Evolutionary conservation across 2,329 filamentous ascomycete species (phyloP).

Genomic region (Fusarium incarnatum): DNA sequence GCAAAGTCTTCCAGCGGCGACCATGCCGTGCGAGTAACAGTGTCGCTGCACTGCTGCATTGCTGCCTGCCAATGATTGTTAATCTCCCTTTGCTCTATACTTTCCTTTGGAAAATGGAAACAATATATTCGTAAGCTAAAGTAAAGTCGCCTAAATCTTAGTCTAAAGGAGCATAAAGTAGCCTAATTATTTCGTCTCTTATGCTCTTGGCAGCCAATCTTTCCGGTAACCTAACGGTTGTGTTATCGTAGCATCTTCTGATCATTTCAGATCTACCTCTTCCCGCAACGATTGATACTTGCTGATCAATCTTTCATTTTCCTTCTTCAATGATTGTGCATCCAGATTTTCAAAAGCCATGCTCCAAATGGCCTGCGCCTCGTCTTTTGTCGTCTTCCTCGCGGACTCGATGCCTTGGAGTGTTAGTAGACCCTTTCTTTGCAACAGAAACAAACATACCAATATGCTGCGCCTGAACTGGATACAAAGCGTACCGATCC

Average conservation of each 20-base stretch:
- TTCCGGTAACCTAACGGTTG: neutral
- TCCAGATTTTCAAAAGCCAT: constrained; percentile 23
- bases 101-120: too few species aligned
- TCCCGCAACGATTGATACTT: neutral
- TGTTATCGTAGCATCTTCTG: neutral
- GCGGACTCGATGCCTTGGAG: constrained; percentile 13
- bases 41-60: neutral
- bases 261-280: neutral
- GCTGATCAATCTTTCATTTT: neutral
- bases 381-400: constrained; percentile 9
- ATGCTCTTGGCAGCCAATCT: neutral
- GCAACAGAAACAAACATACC: neutral
- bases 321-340: neutral
- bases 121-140: neutral
- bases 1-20: neutral
- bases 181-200: neutral
- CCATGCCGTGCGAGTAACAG: neutral
- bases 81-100: too few species aligned
- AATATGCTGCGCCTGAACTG: constrained; percentile 24
- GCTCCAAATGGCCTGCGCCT: constrained; percentile 26
- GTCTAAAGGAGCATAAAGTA: neutral
- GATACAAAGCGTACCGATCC: constrained; percentile 22
- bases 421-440: accelerated
- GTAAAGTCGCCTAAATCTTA: neutral
- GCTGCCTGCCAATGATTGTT: neutral